Evolutionary conservation across 75 land plant species (phyloP).

Genomic region (Pinus albicaulis): DNA sequence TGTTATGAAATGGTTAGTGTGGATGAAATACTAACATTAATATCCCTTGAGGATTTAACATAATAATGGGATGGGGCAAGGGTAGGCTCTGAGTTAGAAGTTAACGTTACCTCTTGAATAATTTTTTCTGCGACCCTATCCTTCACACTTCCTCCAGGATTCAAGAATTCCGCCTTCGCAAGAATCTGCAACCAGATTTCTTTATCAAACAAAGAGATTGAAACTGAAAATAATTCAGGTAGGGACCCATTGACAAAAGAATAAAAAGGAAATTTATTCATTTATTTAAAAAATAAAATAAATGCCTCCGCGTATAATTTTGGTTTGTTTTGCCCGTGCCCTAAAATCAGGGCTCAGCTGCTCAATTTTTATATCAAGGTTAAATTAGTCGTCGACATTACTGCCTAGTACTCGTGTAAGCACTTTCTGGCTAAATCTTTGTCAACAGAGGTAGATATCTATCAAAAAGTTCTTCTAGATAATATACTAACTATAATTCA

Average conservation of each 20-base stretch:
- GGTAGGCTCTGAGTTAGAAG: neutral
- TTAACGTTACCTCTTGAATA: constrained; percentile 71
- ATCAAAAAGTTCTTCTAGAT: neutral
- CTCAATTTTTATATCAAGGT: neutral
- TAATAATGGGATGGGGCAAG: neutral
- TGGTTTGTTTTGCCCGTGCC: neutral
- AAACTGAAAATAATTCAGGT: neutral
- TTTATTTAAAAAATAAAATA: neutral
- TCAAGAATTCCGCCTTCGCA: constrained; percentile 95
- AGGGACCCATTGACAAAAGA: neutral
- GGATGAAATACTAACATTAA: too few species aligned
- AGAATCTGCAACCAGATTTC: constrained; percentile 59
- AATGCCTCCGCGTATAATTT: neutral
- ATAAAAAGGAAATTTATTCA: neutral
- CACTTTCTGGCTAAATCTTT: neutral
- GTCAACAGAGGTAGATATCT: neutral
- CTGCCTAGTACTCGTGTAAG: neutral
- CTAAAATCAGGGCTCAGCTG: neutral
- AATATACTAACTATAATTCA: neutral
- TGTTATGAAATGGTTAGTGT: too few species aligned
- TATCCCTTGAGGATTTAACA: neutral
- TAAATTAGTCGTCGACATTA: neutral
- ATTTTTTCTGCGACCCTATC: constrained; percentile 93
- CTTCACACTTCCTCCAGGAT: constrained; percentile 98
- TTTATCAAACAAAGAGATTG: neutral